Conservation (phyloP, 1,139 yeast species). For the Suhomyces terraborum region DNA sequence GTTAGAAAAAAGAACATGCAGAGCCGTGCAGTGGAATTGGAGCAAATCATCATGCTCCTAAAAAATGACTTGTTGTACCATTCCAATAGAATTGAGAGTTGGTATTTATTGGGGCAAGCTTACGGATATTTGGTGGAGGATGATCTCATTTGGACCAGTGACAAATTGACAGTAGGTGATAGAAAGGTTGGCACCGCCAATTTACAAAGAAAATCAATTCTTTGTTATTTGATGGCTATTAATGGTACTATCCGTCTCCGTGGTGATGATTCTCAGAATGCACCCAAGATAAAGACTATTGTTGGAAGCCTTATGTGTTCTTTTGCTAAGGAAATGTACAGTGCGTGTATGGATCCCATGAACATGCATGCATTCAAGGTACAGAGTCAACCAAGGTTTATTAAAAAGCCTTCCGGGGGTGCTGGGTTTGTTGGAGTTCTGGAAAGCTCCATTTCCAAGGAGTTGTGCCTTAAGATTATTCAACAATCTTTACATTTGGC, state of each 20-base stretch:
- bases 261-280: constrained; percentile 6
- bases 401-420: constrained; percentile 27
- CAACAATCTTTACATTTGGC: constrained; percentile 49
- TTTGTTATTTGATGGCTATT: constrained; percentile 80
- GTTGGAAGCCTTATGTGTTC: constrained; percentile 55
- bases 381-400: constrained; percentile 36
- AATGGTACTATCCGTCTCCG: constrained; percentile 40
- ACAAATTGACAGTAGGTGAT: constrained; percentile 67
- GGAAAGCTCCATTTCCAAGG: constrained; percentile 27
- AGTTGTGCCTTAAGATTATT: constrained; percentile 35
- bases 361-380: constrained; percentile 53
- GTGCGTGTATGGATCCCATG: constrained; percentile 70
- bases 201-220: constrained; percentile 66
- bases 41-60: constrained; percentile 66
- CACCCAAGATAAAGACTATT: constrained; percentile 29
- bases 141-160: constrained; percentile 89
- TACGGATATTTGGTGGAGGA: constrained; percentile 82
- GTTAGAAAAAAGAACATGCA: constrained; percentile 73
- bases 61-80: constrained; percentile 68
- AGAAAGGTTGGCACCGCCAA: constrained; percentile 64
- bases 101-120: constrained; percentile 84
- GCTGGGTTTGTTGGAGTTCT: constrained; percentile 26
- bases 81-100: constrained; percentile 73
- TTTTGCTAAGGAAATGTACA: constrained; percentile 62
- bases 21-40: constrained; percentile 79